Evolutionary conservation across 108 stramenopile species (phyloP), one percentile per base, ranked within the genome.

Genomic region (Parietichytrium sp.): DNA sequence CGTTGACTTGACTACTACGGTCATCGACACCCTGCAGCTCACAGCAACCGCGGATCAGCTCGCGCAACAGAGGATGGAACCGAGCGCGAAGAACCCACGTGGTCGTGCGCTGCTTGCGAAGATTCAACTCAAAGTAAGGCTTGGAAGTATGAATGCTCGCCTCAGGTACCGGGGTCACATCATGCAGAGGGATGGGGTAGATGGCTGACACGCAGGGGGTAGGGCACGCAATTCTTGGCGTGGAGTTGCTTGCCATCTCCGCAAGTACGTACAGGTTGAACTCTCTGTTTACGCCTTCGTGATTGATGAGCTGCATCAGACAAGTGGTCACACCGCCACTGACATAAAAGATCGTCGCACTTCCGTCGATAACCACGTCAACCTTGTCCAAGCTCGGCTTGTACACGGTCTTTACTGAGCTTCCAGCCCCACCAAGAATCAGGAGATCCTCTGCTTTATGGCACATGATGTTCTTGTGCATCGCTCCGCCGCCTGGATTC

Each of bases 1-100:
- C 61, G 42, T 72, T 72, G 20, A 72, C 61, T 42, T 72, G 61
- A 1, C 38, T 45, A 6, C 38, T 45, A n/a, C 61, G 61, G 20
- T 72, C 61, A 25, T 72, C 61, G 33, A 72, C 61, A 25, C 61
- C 61, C 42, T 72, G 61, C 20, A 72, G 61, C 42, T 72, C 61
- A 27, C 61, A 72, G 61, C 61, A 72, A 42, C 61, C 61, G 42
- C 61, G 61, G 45, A 72, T 72, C 2, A 72, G 61, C 61, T 72
- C 61, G 0, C 61, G 61, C 33, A 72, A 42, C 61, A 72, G 42
- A n/a, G 61, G 61, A 42, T 72, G 61, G 20, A 72, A 72, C 3
- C 61, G 61, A 31, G 61, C 61, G 42, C 61, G 61, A 8, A 72
- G 20, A 15, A 72, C 61, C 61, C 61, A 72, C 0, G 61, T 23